These are phyloP conservation scores for Podospora appendiculata DNA, from an alignment of 495 filamentous ascomycete species.

Conservation along the genomic window DNA sequence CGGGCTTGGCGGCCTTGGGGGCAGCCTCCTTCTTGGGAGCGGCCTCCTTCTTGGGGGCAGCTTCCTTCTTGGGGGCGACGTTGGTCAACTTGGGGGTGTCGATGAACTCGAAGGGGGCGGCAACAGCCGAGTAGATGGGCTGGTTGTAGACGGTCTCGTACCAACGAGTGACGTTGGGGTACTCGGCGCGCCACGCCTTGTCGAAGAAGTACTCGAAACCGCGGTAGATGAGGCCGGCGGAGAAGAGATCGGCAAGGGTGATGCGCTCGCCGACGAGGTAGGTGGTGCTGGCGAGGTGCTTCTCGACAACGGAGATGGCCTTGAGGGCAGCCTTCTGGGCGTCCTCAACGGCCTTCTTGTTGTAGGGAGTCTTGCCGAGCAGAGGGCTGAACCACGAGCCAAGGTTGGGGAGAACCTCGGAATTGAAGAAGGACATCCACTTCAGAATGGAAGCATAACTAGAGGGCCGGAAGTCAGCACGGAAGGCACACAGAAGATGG, in stretches of 20 bases:
- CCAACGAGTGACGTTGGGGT: conserved; percentile 88
- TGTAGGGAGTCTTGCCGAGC: conserved; percentile 75
- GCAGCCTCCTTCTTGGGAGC: conserved; percentile 41
- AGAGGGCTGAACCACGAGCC: conserved; percentile 87
- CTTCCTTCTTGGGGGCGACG: conserved; percentile 78
- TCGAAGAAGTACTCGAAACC: conserved; percentile 85
- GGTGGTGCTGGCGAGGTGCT: conserved; percentile 86
- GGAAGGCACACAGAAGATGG: too few species aligned
- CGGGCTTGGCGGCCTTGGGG: conserved; percentile 49
- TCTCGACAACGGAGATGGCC: conserved; percentile 64
- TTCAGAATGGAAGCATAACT: conserved; percentile 90
- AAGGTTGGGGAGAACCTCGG: conserved; percentile 67
- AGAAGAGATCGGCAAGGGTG: conserved; percentile 90
- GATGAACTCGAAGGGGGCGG: conserved; percentile 63
- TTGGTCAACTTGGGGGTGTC: conserved; percentile 80
- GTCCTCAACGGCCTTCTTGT: conserved; percentile 94
- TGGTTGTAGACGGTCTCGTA: conserved; percentile 90
- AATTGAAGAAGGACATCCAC: conserved; percentile 92
- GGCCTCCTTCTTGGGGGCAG: conserved; percentile 52
- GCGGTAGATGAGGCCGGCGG: conserved; percentile 65
- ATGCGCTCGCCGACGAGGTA: conserved; percentile 97
- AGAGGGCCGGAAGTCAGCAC: background rate
- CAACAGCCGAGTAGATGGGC: conserved; percentile 76
- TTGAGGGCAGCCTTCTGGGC: conserved; percentile 56
- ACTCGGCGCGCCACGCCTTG: conserved; percentile 70